phyloP scores from a whole-genome alignment of 2,329 filamentous ascomycete genomes.

The Passalora sequoiae region DNA sequence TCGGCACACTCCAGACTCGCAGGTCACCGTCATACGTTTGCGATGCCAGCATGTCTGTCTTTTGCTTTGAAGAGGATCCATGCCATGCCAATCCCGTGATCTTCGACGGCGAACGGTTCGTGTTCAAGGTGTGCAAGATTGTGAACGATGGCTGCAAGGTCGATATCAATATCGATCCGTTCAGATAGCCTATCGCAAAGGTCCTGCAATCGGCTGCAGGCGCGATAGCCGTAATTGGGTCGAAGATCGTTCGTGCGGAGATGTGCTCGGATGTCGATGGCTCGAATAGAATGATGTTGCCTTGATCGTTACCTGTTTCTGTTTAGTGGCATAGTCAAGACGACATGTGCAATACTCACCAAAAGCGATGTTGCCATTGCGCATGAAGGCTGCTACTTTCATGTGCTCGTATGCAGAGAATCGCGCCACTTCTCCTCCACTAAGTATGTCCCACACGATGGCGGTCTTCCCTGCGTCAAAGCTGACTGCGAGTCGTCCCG shows the following conservation, averaged over 20 bases:
- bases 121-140: slow-evolving; percentile 86
- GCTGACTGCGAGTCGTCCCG: slow-evolving; percentile 81
- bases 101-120: slow-evolving; percentile 74
- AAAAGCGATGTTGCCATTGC: slow-evolving; percentile 93
- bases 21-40: slow-evolving; percentile 90
- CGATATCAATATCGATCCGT: slow-evolving; percentile 87
- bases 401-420: slow-evolving; percentile 88
- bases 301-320: slow-evolving; percentile 74
- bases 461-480: slow-evolving; percentile 87
- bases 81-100: slow-evolving; percentile 90
- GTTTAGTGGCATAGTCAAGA: no score
- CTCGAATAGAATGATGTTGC: slow-evolving; percentile 91
- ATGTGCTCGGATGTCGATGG: slow-evolving; percentile 89
- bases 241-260: slow-evolving; percentile 85
- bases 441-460: slow-evolving; percentile 94
- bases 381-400: slow-evolving; percentile 86
- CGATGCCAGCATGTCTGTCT: slow-evolving; percentile 94
- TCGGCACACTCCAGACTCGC: slow-evolving; percentile 93
- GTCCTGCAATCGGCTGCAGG: slow-evolving; percentile 85
- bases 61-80: slow-evolving; percentile 89
- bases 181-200: slow-evolving; percentile 94
- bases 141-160: slow-evolving; percentile 87
- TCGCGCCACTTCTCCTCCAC: slow-evolving; percentile 82
- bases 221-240: slow-evolving; percentile 88
- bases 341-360: slow-evolving; percentile 53